Percentiles rank a stretch among this genome's conserved stretches.
These are phyloP conservation scores for Psidium friedrichsthalianum DNA, from an alignment of 345 rosid genomes.

Conservation along the genomic window DNA sequence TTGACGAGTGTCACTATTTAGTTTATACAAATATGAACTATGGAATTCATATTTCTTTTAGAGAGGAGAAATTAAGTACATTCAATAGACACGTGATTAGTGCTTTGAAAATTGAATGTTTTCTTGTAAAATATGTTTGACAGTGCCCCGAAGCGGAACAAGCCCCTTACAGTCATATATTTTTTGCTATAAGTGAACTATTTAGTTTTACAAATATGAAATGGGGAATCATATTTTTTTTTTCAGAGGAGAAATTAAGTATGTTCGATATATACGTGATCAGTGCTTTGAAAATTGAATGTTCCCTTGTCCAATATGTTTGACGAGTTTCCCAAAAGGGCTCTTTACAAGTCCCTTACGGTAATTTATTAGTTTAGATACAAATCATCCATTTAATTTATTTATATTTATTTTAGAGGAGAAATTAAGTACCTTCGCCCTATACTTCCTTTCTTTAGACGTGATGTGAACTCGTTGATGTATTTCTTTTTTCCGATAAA, in stretches of 20 bases:
- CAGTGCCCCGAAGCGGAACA: too few relatives aligned
- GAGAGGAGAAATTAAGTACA: too few relatives aligned
- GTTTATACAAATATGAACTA: too few relatives aligned
- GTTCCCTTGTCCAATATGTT: neutral
- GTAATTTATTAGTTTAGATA: neutral
- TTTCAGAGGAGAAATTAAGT: neutral
- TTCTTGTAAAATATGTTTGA: too few relatives aligned
- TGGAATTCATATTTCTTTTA: too few relatives aligned
- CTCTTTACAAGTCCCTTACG: accelerated
- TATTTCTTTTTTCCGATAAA: neutral
- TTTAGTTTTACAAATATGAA: neutral
- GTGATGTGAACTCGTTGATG: neutral
- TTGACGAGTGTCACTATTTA: neutral
- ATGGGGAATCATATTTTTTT: neutral
- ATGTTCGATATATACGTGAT: neutral
- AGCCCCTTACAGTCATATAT: neutral
- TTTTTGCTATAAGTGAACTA: neutral
- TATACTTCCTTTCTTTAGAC: neutral
- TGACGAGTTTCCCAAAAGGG: accelerated
- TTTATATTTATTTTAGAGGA: neutral
- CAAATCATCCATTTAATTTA: neutral
- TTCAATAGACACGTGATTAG: too few relatives aligned
- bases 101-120: too few relatives aligned
- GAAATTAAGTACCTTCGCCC: neutral
- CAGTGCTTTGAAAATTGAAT: neutral